Conservation (phyloP, 352 stramenopile genomes). For the Globisporangium paroecandrum region DNA sequence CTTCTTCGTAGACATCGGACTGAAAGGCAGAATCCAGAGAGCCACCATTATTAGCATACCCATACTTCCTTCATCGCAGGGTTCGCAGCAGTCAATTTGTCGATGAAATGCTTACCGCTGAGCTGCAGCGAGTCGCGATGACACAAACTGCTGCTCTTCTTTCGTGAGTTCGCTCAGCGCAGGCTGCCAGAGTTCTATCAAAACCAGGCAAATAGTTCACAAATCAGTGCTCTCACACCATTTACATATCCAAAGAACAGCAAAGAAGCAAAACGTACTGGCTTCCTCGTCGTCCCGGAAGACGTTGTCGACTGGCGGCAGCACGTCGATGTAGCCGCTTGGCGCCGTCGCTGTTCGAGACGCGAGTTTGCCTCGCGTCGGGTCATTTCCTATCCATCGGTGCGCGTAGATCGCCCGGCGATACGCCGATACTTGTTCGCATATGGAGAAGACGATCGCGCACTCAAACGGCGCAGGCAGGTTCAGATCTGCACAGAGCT, state of each 20-base stretch:
- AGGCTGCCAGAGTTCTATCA: constrained; percentile 62
- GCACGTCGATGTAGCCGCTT: constrained; percentile 46
- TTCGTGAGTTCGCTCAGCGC: constrained; percentile 63
- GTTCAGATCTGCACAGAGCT: constrained; percentile 60
- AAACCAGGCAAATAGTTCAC: neutral
- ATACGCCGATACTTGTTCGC: constrained; percentile 69
- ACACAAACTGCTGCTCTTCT: constrained; percentile 71
- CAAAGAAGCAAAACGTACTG: constrained; percentile 21
- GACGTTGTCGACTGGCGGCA: constrained; percentile 44
- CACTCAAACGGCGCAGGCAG: constrained; percentile 49
- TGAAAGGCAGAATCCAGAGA: constrained; percentile 14
- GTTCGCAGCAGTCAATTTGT: neutral
- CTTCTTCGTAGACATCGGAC: constrained; percentile 47
- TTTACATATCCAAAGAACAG: neutral
- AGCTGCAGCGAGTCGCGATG: constrained; percentile 32
- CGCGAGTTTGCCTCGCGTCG: constrained; percentile 14
- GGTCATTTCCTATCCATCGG: constrained; percentile 60
- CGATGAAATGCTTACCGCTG: constrained; percentile 28
- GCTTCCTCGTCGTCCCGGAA: constrained; percentile 44
- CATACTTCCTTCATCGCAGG: neutral
- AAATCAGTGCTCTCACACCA: neutral
- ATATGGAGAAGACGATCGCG: constrained; percentile 70
- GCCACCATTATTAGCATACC: neutral
- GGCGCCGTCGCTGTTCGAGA: constrained; percentile 20
- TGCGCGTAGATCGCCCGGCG: constrained; percentile 42